Percentiles rank a stretch among this genome's conserved stretches.
phyloP scores from a whole-genome alignment of 202 grass and related monocot species.

The Setaria italica region DNA sequence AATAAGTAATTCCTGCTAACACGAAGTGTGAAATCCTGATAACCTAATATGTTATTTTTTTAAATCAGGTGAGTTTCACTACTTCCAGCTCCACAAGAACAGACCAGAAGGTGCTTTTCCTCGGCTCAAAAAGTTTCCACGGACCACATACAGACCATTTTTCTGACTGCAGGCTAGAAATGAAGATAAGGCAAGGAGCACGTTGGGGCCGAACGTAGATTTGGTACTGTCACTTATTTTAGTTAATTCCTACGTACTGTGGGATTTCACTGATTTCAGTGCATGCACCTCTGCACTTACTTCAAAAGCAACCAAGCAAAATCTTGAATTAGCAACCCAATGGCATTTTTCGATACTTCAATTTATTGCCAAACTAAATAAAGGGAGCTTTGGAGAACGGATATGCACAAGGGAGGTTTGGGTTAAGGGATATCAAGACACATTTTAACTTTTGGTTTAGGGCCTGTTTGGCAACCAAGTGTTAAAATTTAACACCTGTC shows the following conservation, averaged over 20 bases:
- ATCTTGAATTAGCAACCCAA: background rate
- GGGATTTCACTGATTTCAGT: conserved; percentile 13
- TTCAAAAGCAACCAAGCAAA: conserved; percentile 20
- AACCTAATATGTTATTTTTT: background rate
- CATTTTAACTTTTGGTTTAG: too few species aligned
- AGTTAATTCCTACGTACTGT: conserved; percentile 24
- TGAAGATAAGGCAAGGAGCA: conserved; percentile 82
- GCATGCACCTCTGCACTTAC: too few species aligned
- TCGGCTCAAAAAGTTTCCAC: conserved; percentile 52
- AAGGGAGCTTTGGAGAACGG: background rate
- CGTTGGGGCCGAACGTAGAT: conserved; percentile 76
- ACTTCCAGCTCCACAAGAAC: conserved; percentile 51
- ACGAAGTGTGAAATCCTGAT: background rate
- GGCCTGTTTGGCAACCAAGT: too few species aligned
- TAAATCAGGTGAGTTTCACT: conserved; percentile 56
- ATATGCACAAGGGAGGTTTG: too few species aligned
- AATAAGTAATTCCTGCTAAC: too few species aligned
- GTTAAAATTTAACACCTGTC: too few species aligned
- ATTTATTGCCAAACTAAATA: background rate
- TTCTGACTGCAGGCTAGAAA: conserved; percentile 71
- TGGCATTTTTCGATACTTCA: background rate
- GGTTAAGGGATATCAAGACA: too few species aligned
- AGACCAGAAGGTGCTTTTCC: conserved; percentile 42
- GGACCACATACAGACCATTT: conserved; percentile 46
- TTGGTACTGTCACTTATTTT: conserved; percentile 61